A percentile compares a stretch with the other conserved stretches of the same genome.
Conservation (phyloP, 2,329 filamentous ascomycete species). For the Berkeleyomyces basicola region DNA sequence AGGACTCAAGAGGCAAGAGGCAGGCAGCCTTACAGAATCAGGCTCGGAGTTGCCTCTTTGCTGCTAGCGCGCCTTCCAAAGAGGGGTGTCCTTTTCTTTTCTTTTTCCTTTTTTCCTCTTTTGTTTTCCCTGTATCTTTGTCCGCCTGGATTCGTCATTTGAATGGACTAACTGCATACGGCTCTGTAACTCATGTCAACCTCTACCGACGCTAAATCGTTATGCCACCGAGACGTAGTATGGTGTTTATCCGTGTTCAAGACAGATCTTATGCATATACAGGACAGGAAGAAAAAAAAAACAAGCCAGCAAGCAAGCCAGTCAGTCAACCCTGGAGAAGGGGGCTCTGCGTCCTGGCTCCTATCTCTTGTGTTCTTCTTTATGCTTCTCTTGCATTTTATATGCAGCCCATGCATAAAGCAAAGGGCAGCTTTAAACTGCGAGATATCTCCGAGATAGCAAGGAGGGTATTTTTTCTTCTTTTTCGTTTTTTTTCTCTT, state of each 20-base stretch:
- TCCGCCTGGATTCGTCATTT: no score
- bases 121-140: no score
- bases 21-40: no score
- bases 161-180: no score
- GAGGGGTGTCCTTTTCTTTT: no score
- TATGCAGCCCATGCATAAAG: neutral
- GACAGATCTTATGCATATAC: neutral
- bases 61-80: no score
- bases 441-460: constrained; percentile 5
- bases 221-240: neutral
- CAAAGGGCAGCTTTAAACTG: neutral
- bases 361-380: neutral
- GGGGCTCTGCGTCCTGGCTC: neutral
- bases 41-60: no score
- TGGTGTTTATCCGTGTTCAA: neutral
- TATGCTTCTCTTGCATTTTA: neutral
- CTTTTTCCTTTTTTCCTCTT: no score
- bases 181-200: neutral
- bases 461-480: neutral
- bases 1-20: no score
- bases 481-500: neutral
- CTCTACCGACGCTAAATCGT: neutral
- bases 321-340: neutral
- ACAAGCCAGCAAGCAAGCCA: neutral
- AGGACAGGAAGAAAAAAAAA: neutral